Conservation (phyloP, 106 monocot genomes). For the Dendrobium officinale region DNA sequence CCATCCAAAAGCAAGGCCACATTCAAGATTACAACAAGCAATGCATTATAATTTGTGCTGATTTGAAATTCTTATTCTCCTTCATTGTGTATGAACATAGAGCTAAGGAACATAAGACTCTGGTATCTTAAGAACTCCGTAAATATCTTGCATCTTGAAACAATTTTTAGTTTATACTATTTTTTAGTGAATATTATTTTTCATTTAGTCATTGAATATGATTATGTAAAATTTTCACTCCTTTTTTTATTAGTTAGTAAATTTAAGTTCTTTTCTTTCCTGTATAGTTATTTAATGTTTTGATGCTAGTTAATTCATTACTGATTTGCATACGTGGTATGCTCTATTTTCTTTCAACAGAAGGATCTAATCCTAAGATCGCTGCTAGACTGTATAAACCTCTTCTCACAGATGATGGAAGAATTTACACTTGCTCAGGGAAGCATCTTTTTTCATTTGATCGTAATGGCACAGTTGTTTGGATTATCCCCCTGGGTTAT, state of each 20-base stretch:
- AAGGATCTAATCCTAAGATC: background rate
- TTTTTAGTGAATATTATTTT: background rate
- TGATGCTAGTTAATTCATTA: background rate
- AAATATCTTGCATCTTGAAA: too few species aligned
- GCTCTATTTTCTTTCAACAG: slow-evolving; percentile 13
- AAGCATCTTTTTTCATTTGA: slow-evolving; percentile 54
- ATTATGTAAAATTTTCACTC: background rate
- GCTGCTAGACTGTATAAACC: slow-evolving; percentile 26
- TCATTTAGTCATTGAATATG: background rate
- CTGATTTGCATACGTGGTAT: background rate
- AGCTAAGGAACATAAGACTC: too few species aligned
- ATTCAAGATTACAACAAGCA: too few species aligned
- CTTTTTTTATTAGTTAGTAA: background rate
- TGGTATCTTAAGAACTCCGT: too few species aligned
- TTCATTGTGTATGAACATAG: too few species aligned
- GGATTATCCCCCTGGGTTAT: slow-evolving; percentile 60
- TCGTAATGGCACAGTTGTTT: slow-evolving; percentile 45
- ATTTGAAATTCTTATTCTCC: too few species aligned
- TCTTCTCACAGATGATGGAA: slow-evolving; percentile 44
- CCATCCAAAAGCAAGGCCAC: too few species aligned
- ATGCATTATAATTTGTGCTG: too few species aligned
- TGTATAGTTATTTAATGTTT: background rate
- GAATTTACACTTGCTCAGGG: slow-evolving; percentile 55
- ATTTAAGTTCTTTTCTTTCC: background rate
- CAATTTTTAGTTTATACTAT: too few species aligned